Percentiles rank a stretch among this genome's conserved stretches.
phyloP scores from a whole-genome alignment of 2,329 filamentous ascomycete genomes.

The Hortaea sp. region DNA sequence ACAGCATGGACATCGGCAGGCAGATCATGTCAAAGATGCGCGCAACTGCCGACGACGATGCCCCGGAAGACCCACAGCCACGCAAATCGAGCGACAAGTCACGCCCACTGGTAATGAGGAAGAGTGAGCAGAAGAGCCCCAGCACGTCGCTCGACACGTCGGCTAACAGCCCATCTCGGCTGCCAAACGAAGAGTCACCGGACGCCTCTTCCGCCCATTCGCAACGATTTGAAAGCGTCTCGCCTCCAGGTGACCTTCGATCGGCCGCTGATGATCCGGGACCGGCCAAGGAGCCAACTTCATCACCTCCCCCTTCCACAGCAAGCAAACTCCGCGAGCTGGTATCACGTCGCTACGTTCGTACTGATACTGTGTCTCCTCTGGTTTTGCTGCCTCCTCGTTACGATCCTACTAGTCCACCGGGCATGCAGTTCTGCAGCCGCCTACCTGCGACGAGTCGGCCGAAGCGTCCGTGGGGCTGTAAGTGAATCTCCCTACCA shows the following conservation, averaged over 20 bases:
- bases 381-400: slow-evolving; percentile 8
- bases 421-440: slow-evolving; percentile 10
- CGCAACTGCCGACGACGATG: too few relatives aligned
- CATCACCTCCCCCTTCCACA: too few relatives aligned
- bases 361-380: neutral
- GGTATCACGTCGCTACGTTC: neutral
- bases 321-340: neutral
- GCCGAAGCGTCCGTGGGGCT: slow-evolving; percentile 12
- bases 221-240: neutral
- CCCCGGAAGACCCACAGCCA: too few relatives aligned
- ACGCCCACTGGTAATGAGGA: neutral
- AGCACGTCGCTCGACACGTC: slow-evolving; percentile 1
- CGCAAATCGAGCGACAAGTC: too few relatives aligned
- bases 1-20: neutral
- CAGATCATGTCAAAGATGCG: too few relatives aligned
- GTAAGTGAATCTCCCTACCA: neutral
- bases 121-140: neutral
- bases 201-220: neutral
- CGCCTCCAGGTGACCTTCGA: neutral
- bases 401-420: slow-evolving; percentile 8
- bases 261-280: neutral
- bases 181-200: neutral
- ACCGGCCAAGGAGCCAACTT: neutral
- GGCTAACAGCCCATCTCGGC: neutral
- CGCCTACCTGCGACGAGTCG: slow-evolving; percentile 8